A percentile compares a stretch with the other conserved stretches of the same genome.
These are phyloP conservation scores for Pleurozium schreberi DNA, from an alignment of 225 moss, liverwort and hornwort genomes.

Conservation along the genomic window DNA sequence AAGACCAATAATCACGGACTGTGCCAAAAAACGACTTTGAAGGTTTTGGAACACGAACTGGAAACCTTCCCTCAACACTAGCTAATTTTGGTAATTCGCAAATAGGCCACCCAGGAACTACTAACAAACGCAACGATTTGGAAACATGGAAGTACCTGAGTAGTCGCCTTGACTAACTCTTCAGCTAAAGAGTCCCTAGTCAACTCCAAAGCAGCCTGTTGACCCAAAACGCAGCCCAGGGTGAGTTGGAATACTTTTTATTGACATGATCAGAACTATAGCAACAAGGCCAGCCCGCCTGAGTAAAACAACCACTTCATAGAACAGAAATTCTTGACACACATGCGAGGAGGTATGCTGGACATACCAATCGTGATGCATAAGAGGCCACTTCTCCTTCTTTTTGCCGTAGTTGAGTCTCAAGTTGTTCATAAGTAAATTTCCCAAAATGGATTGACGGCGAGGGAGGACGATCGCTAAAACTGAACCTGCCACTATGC, in stretches of 20 bases:
- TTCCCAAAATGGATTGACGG: constrained; percentile 69
- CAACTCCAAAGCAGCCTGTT: constrained; percentile 80
- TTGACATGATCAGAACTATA: neutral
- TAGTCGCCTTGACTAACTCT: constrained; percentile 87
- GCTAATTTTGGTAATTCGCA: neutral
- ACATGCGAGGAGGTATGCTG: neutral
- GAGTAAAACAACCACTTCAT: neutral
- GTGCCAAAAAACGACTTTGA: neutral
- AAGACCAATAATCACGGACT: neutral
- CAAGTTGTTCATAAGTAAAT: constrained; percentile 80
- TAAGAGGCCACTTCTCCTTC: constrained; percentile 95
- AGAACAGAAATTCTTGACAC: neutral
- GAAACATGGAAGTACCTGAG: constrained; percentile 57
- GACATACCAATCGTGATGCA: constrained; percentile 78
- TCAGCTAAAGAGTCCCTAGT: constrained; percentile 94
- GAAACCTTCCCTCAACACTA: neutral
- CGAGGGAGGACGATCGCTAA: constrained; percentile 87
- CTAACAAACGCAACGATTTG: neutral
- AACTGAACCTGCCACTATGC: constrained; percentile 75
- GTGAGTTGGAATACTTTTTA: neutral
- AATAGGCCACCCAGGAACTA: neutral
- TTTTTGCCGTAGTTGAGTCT: constrained; percentile 78
- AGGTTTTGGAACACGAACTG: neutral
- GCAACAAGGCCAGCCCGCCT: neutral
- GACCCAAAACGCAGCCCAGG: neutral